These are phyloP conservation scores for Cutaneotrichosporon spelunceum DNA, from an alignment of 1,284 basidiomycete genomes.

Conservation along the genomic window DNA sequence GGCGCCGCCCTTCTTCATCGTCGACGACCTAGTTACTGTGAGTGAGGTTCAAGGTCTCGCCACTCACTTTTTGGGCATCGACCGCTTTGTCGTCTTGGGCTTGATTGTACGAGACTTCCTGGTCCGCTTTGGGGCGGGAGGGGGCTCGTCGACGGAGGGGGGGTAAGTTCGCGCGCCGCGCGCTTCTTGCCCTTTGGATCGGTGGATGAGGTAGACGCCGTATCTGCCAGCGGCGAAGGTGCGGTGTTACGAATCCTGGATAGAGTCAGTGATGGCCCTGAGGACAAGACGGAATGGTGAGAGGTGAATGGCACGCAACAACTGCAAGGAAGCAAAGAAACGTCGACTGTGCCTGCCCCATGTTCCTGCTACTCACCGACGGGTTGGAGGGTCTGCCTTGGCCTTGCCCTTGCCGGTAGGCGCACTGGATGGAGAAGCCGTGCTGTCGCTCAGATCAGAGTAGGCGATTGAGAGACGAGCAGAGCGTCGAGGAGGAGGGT, in stretches of 20 bases:
- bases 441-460: slow-evolving; percentile 17
- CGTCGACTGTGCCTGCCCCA: no score
- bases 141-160: slow-evolving; percentile 19
- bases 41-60: not conserved
- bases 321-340: no score
- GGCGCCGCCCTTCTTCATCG: slow-evolving; percentile 31
- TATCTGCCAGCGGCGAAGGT: not conserved
- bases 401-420: slow-evolving; percentile 33
- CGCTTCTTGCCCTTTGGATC: slow-evolving; percentile 49
- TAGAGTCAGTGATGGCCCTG: slow-evolving; percentile 1
- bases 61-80: slow-evolving; percentile 39
- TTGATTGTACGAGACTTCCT: slow-evolving; percentile 30
- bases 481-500: slow-evolving; percentile 30
- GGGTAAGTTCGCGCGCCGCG: slow-evolving; percentile 24
- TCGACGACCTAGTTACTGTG: slow-evolving; percentile 28
- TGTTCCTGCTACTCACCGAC: slow-evolving; percentile 1
- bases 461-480: slow-evolving; percentile 33
- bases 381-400: slow-evolving; percentile 25
- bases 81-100: slow-evolving; percentile 33
- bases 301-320: not conserved
- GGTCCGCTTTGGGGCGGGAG: slow-evolving; percentile 23
- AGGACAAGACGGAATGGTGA: not conserved
- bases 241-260: slow-evolving; percentile 13
- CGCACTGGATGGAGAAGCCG: slow-evolving; percentile 10
- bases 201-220: slow-evolving; percentile 8